Evolutionary conservation across 768 basidiomycete species (phyloP).

Genomic region (Hygrophorus russula): DNA sequence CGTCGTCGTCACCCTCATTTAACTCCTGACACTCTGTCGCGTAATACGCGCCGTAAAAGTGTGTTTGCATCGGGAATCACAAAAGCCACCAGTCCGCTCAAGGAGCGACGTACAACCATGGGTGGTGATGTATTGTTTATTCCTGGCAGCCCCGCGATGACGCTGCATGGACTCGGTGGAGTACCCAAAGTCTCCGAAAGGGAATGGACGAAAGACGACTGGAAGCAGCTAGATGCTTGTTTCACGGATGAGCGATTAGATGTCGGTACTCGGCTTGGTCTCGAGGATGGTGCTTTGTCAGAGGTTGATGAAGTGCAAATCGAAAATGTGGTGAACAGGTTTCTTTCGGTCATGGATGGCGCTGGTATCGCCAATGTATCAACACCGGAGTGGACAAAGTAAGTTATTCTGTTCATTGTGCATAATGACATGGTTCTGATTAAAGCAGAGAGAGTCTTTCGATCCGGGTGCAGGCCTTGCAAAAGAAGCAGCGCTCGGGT

Average conservation of each 20-base stretch:
- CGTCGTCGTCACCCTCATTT: slow-evolving; percentile 21
- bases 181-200: background rate
- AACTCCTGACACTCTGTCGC: slow-evolving; percentile 21
- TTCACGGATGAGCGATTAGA: slow-evolving; percentile 62
- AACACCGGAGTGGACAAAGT: slow-evolving; percentile 51
- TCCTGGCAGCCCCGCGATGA: slow-evolving; percentile 41
- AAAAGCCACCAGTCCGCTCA: slow-evolving; percentile 13
- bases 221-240: slow-evolving; percentile 72
- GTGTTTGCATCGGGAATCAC: slow-evolving; percentile 20
- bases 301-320: slow-evolving; percentile 41
- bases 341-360: slow-evolving; percentile 39
- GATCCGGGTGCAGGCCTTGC: slow-evolving; percentile 41
- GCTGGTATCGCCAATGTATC: slow-evolving; percentile 23
- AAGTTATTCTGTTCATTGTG: slow-evolving; percentile 11
- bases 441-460: slow-evolving; percentile 36
- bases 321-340: slow-evolving; percentile 51
- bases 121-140: slow-evolving; percentile 42
- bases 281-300: slow-evolving; percentile 28
- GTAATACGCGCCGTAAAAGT: slow-evolving; percentile 23
- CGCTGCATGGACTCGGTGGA: slow-evolving; percentile 34
- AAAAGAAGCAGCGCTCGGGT: slow-evolving; percentile 48
- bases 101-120: slow-evolving; percentile 17
- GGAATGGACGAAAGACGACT: slow-evolving; percentile 64
- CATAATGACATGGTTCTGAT: background rate
- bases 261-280: slow-evolving; percentile 21